phyloP scores from a whole-genome alignment of 306 rosid genomes.

The Albizia julibrissin region DNA sequence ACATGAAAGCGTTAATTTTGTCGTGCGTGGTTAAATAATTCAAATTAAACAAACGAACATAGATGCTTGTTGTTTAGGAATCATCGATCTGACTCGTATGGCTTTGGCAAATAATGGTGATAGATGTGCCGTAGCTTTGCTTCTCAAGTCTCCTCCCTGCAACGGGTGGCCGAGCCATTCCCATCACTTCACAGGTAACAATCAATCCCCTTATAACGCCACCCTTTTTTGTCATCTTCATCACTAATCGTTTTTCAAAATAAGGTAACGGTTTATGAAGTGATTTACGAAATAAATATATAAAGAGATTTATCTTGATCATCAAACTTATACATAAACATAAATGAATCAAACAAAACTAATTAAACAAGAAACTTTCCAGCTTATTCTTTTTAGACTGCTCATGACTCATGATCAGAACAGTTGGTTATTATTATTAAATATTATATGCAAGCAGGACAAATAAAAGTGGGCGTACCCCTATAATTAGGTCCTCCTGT shows the following conservation, averaged over 20 bases:
- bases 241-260: no score
- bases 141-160: neutral
- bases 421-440: neutral
- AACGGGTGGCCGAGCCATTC: neutral
- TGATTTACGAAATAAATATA: no score
- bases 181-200: neutral
- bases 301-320: no score
- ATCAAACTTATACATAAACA: no score
- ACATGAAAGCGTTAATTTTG: neutral
- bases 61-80: neutral
- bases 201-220: neutral
- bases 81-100: neutral
- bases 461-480: no score
- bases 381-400: neutral
- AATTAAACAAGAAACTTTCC: neutral
- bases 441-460: neutral
- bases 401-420: neutral
- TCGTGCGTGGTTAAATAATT: neutral
- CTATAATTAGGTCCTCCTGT: no score
- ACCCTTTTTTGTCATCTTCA: neutral
- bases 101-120: neutral
- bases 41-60: neutral
- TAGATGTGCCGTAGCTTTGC: conserved; percentile 3
- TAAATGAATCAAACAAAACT: no score
- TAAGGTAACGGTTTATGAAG: no score